These are phyloP conservation scores for Rhodamnia argentea DNA, from an alignment of 345 rosid genomes.

Conservation along the genomic window DNA sequence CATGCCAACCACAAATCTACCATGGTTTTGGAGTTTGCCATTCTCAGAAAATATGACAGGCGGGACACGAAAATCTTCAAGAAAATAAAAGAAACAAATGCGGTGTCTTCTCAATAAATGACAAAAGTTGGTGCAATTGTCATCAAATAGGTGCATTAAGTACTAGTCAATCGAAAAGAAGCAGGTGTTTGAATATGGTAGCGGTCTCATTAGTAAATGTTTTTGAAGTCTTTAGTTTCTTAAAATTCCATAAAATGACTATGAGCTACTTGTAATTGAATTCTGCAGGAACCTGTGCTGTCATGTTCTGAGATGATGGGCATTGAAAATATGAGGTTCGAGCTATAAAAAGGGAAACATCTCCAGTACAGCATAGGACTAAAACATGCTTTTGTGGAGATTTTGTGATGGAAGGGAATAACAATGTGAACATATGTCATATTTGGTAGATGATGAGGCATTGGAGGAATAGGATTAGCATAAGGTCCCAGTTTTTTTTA, in stretches of 20 bases:
- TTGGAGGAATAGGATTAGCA: no score
- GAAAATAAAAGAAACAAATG: background rate
- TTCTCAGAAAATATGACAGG: background rate
- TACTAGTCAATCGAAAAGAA: background rate
- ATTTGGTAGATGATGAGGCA: no score
- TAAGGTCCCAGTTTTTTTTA: no score
- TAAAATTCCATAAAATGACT: background rate
- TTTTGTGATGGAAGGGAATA: no score
- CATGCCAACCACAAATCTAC: background rate
- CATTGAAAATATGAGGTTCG: slow-evolving; percentile 3
- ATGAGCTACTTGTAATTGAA: background rate
- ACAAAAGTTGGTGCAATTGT: background rate
- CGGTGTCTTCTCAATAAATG: background rate
- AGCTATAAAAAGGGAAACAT: background rate
- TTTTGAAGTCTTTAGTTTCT: background rate
- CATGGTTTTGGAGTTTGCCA: background rate
- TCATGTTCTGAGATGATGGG: slow-evolving; percentile 21
- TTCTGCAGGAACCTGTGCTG: slow-evolving; percentile 21
- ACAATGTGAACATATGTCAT: no score
- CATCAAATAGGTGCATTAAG: background rate
- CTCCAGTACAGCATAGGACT: background rate
- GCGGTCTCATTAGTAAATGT: background rate
- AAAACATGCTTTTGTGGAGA: no score
- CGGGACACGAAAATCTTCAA: background rate
- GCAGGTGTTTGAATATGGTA: background rate